Conservation (phyloP, 1,284 basidiomycete species). For the Polyporus tsugae region DNA sequence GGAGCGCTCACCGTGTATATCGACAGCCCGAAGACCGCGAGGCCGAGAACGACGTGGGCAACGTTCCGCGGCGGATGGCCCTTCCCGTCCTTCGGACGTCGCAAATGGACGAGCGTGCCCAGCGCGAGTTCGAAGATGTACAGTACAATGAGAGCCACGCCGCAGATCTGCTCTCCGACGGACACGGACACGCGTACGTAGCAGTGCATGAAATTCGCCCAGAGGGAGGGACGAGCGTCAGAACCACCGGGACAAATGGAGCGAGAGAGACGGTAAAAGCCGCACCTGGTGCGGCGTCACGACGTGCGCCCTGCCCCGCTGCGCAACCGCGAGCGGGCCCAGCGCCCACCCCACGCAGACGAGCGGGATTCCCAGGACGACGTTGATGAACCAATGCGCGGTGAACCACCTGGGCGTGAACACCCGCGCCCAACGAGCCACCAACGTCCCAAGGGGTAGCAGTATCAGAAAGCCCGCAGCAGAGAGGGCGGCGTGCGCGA, state of each 20-base stretch:
- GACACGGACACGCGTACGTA: neutral
- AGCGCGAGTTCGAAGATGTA: conserved; percentile 63
- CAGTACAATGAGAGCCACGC: conserved; percentile 60
- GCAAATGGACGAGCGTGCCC: conserved; percentile 63
- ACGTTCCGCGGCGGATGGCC: conserved; percentile 59
- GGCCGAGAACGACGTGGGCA: conserved; percentile 55
- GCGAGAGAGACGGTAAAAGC: conserved; percentile 1
- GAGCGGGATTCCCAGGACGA: conserved; percentile 56
- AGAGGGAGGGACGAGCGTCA: conserved; percentile 9
- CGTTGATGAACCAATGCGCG: conserved; percentile 58
- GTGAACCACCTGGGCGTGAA: conserved; percentile 68
- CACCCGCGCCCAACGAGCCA: conserved; percentile 68
- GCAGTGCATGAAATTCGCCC: neutral
- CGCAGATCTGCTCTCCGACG: conserved; percentile 52
- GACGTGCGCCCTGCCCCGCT: conserved; percentile 53
- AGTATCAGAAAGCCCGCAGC: conserved; percentile 67
- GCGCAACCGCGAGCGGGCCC: conserved; percentile 57
- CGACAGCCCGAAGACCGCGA: conserved; percentile 53
- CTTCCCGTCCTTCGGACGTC: conserved; percentile 43
- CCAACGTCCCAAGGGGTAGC: conserved; percentile 63
- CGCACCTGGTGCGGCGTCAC: conserved; percentile 59
- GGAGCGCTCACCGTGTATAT: conserved; percentile 54
- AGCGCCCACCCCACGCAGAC: conserved; percentile 59
- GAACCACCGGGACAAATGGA: neutral
- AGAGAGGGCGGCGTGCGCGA: conserved; percentile 61